Evolutionary conservation across 2,329 filamentous ascomycete genomes (phyloP).

Genomic region (Biscogniauxia mediterranea): DNA sequence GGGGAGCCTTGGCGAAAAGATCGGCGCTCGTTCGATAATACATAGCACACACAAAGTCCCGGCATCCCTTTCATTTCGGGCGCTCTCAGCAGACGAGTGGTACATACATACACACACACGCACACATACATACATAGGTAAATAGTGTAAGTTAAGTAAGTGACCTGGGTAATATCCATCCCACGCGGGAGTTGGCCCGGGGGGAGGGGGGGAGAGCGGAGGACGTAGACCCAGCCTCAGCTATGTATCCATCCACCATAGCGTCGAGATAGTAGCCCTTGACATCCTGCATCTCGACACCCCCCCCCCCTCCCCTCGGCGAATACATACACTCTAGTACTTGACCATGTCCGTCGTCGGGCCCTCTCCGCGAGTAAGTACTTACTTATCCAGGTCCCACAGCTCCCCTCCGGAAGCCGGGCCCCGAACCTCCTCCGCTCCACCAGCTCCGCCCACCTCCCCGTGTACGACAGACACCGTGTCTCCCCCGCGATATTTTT

Average conservation of each 20-base stretch:
- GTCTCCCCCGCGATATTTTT: conserved; percentile 55
- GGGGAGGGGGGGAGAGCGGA: not conserved
- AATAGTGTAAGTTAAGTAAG: too few species aligned
- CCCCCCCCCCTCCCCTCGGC: conserved; percentile 43
- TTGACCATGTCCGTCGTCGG: conserved; percentile 47
- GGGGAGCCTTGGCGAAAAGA: too few species aligned
- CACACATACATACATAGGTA: too few species aligned
- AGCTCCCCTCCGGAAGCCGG: conserved; percentile 43
- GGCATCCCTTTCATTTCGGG: not conserved
- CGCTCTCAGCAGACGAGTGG: too few species aligned
- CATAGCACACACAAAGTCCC: not conserved
- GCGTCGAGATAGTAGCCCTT: conserved; percentile 34
- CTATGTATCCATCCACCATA: conserved; percentile 12
- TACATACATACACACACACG: too few species aligned
- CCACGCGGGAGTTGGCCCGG: too few species aligned
- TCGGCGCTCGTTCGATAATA: too few species aligned
- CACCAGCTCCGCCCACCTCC: conserved; percentile 48
- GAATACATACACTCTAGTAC: conserved; percentile 57
- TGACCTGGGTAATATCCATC: too few species aligned
- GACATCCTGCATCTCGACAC: conserved; percentile 39
- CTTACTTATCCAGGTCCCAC: conserved; percentile 44
- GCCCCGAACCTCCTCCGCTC: conserved; percentile 39
- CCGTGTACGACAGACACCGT: conserved; percentile 52
- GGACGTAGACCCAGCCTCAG: not conserved
- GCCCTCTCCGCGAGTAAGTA: conserved; percentile 40